These are phyloP conservation scores for Peronospora belbahrii DNA, from an alignment of 352 stramenopile genomes.

Conservation along the genomic window DNA sequence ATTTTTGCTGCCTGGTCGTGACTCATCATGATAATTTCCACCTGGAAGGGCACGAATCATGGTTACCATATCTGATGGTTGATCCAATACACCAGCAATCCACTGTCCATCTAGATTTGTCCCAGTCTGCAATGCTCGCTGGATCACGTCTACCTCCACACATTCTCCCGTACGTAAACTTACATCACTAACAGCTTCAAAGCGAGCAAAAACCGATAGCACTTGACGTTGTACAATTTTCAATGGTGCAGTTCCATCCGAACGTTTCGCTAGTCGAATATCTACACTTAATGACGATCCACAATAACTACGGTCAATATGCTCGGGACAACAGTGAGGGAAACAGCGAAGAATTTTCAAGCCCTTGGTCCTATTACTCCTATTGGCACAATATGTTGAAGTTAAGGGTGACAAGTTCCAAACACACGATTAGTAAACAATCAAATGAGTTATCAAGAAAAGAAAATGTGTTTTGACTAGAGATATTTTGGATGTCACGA, in stretches of 20 bases:
- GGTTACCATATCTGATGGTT: slow-evolving; percentile 25
- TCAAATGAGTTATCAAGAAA: too few species aligned
- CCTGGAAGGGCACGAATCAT: slow-evolving; percentile 6
- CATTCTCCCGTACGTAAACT: slow-evolving; percentile 35
- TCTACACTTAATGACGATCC: slow-evolving; percentile 46
- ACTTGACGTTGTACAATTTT: slow-evolving; percentile 9
- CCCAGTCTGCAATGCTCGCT: slow-evolving; percentile 33
- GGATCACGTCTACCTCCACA: slow-evolving; percentile 37
- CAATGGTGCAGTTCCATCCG: neutral
- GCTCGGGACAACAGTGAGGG: slow-evolving; percentile 61
- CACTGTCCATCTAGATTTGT: slow-evolving; percentile 50
- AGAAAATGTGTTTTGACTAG: too few species aligned
- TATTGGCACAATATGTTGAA: neutral
- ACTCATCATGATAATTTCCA: slow-evolving; percentile 3
- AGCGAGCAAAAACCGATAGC: slow-evolving; percentile 29
- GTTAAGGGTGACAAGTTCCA: neutral
- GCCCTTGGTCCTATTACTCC: slow-evolving; percentile 36
- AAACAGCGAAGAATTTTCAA: slow-evolving; percentile 67
- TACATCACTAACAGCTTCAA: slow-evolving; percentile 29
- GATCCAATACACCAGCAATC: slow-evolving; percentile 46
- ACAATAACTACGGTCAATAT: slow-evolving; percentile 70
- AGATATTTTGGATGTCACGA: neutral
- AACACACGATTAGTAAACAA: neutral
- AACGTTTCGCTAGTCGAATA: slow-evolving; percentile 19
- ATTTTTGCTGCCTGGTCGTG: neutral